These are phyloP conservation scores for Babesia divergens DNA, from an alignment of 169 alveolate species.

Conservation along the genomic window DNA sequence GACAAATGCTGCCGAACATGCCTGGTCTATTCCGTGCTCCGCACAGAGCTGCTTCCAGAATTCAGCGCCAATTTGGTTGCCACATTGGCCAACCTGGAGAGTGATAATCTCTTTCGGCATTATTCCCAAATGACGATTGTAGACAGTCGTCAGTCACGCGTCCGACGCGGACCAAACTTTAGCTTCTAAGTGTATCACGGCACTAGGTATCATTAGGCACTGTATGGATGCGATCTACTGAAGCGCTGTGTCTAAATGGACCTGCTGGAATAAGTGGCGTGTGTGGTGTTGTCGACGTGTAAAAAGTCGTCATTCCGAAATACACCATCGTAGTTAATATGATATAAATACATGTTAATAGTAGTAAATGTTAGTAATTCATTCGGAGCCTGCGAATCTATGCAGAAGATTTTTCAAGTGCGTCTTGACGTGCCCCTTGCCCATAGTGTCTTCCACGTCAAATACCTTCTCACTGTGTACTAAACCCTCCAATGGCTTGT, in stretches of 20 bases:
- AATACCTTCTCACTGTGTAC: not conserved
- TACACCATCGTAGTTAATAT: too few relatives aligned
- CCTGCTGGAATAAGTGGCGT: too few relatives aligned
- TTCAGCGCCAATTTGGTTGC: conserved; percentile 98
- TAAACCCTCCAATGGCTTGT: not conserved
- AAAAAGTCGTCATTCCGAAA: too few relatives aligned
- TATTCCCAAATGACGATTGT: too few relatives aligned
- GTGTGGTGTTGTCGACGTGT: too few relatives aligned
- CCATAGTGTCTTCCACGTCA: conserved; percentile 23
- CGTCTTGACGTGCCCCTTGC: not conserved
- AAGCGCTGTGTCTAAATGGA: too few relatives aligned
- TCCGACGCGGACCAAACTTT: too few relatives aligned
- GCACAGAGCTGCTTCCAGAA: conserved; percentile 97
- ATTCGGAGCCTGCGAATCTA: not conserved
- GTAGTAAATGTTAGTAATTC: not conserved
- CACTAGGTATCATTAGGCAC: too few relatives aligned
- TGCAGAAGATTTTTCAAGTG: not conserved
- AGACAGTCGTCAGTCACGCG: too few relatives aligned
- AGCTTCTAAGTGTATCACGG: too few relatives aligned
- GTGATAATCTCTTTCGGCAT: conserved; percentile 92
- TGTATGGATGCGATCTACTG: too few relatives aligned
- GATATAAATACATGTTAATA: not conserved
- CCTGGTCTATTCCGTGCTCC: conserved; percentile 95
- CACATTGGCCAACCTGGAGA: conserved; percentile 98
- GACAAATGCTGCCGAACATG: not conserved